phyloP scores from a whole-genome alignment of 768 basidiomycete genomes.

The Macrolepiota dolichaula region DNA sequence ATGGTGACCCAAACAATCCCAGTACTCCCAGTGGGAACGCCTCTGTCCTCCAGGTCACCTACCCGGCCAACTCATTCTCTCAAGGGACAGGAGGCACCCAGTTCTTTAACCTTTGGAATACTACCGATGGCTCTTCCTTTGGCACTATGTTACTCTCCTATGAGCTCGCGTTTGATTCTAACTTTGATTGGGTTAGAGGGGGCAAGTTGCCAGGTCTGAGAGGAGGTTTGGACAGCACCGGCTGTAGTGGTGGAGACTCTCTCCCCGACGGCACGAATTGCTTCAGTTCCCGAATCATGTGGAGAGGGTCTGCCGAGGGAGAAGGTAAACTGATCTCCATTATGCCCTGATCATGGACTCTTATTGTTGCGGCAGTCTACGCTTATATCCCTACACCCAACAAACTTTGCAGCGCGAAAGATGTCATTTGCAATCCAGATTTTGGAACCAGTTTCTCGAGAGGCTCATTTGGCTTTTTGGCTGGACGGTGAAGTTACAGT shows the following conservation, averaged over 20 bases:
- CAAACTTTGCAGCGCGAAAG: slow-evolving; percentile 49
- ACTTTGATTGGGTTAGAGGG: slow-evolving; percentile 70
- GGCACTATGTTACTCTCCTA: slow-evolving; percentile 70
- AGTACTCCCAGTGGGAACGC: slow-evolving; percentile 13
- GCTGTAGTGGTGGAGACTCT: slow-evolving; percentile 64
- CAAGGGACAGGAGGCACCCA: slow-evolving; percentile 63
- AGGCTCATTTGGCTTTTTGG: slow-evolving; percentile 58
- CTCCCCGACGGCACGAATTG: slow-evolving; percentile 63
- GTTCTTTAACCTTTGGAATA: slow-evolving; percentile 67
- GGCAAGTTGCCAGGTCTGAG: slow-evolving; percentile 77
- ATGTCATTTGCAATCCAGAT: slow-evolving; percentile 66
- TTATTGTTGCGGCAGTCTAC: slow-evolving; percentile 49
- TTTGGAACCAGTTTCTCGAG: slow-evolving; percentile 77
- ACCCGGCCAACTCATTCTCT: slow-evolving; percentile 58
- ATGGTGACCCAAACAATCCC: slow-evolving; percentile 21
- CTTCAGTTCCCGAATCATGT: slow-evolving; percentile 76
- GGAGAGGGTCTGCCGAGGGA: slow-evolving; percentile 59
- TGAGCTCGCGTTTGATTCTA: slow-evolving; percentile 66
- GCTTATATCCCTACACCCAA: slow-evolving; percentile 72
- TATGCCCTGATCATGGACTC: slow-evolving; percentile 3
- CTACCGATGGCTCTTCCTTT: slow-evolving; percentile 51
- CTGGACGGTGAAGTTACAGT: slow-evolving; percentile 51
- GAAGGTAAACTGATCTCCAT: slow-evolving; percentile 52
- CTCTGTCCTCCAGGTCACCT: slow-evolving; percentile 57
- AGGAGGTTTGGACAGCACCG: slow-evolving; percentile 58